A percentile compares a stretch with the other conserved stretches of the same genome.
phyloP scores from a whole-genome alignment of 2,329 filamentous ascomycete genomes.

The Aspergillus quadrilineatus region DNA sequence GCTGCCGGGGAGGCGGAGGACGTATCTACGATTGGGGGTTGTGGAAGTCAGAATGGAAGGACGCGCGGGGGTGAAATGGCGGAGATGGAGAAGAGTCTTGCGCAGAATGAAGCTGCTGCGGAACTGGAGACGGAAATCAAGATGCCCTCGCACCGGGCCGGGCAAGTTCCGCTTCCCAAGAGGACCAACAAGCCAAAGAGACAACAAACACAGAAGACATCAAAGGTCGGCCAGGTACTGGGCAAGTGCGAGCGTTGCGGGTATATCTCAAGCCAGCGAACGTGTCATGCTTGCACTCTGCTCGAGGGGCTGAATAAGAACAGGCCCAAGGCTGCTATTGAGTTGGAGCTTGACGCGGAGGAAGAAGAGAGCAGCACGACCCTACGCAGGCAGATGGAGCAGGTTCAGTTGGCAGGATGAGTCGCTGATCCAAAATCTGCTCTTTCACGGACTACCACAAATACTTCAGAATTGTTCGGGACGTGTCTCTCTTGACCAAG shows the following conservation, averaged over 20 bases:
- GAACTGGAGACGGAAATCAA: conserved; percentile 67
- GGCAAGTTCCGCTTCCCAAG: conserved; percentile 20
- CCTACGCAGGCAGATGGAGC: conserved; percentile 52
- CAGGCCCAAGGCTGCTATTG: conserved; percentile 48
- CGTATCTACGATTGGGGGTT: conserved; percentile 62
- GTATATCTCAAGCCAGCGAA: conserved; percentile 89
- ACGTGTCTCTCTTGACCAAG: neutral
- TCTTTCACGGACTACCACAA: neutral
- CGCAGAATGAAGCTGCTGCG: conserved; percentile 61
- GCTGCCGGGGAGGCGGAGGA: conserved; percentile 44
- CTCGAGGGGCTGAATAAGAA: conserved; percentile 87
- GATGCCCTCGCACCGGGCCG: conserved; percentile 15
- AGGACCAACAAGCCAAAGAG: conserved; percentile 42
- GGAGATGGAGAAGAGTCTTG: conserved; percentile 72
- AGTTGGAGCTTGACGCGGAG: conserved; percentile 47
- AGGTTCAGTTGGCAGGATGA: conserved; percentile 44
- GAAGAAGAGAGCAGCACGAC: conserved; percentile 54
- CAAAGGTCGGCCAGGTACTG: conserved; percentile 50
- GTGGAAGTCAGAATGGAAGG: conserved; percentile 68
- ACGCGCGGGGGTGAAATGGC: conserved; percentile 75
- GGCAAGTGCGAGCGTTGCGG: conserved; percentile 85
- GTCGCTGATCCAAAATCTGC: too few species aligned
- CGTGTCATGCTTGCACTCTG: conserved; percentile 91
- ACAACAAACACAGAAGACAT: conserved; percentile 28
- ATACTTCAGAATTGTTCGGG: neutral